phyloP scores from a whole-genome alignment of 768 basidiomycete genomes.

The Fomitopsis pulvina region DNA sequence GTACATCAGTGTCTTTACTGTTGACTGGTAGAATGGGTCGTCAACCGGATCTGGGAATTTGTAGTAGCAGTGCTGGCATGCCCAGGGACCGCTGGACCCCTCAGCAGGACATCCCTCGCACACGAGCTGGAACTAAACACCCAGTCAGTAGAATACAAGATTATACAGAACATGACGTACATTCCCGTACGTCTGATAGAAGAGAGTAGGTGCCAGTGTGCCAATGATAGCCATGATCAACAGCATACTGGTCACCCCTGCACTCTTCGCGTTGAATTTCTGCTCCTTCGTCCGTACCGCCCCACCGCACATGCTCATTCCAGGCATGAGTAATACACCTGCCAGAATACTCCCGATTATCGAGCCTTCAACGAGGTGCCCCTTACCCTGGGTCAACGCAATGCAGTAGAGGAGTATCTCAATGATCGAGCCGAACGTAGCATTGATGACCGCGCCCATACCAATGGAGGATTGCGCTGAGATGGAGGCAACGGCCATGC shows the following conservation, averaged over 20 bases:
- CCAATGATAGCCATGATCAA: conserved; percentile 99
- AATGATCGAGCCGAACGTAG: conserved; percentile 97
- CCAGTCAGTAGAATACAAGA: conserved; percentile 5
- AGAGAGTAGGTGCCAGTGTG: conserved; percentile 88
- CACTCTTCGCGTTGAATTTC: conserved; percentile 98
- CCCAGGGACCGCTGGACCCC: conserved; percentile 55
- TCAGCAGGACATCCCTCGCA: conserved; percentile 73
- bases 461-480: conserved; percentile 98
- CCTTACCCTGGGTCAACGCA: conserved; percentile 86
- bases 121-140: conserved; percentile 71
- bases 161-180: conserved; percentile 44
- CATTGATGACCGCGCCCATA: conserved; percentile 99
- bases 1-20: conserved; percentile 94
- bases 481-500: conserved; percentile 98
- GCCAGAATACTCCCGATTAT: conserved; percentile 94
- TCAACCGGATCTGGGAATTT: conserved; percentile 87
- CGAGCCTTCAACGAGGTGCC: conserved; percentile 91
- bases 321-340: conserved; percentile 95
- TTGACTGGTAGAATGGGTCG: conserved; percentile 95
- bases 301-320: conserved; percentile 89
- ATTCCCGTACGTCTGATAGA: conserved; percentile 97
- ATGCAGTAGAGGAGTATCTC: conserved; percentile 93
- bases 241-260: conserved; percentile 98
- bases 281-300: conserved; percentile 91
- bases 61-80: conserved; percentile 90